Evolutionary conservation across 805 yeast species (phyloP), one percentile per base, ranked within the genome.

Genomic region (Pichia phayaonensis): DNA sequence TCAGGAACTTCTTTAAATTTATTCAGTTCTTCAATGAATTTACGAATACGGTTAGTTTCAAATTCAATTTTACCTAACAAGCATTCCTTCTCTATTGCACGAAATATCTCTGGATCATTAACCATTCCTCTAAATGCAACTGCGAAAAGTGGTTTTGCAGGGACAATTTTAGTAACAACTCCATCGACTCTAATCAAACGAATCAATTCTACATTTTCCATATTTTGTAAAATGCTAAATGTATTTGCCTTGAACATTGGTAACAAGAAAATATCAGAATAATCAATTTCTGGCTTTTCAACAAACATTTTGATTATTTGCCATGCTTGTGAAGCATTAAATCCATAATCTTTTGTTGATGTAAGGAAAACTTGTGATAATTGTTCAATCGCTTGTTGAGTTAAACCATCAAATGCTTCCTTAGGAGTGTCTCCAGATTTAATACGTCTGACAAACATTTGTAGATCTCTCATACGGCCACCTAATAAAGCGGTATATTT

Each of bases 401-500:
- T 77, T 84, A 94, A 86, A 56, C 88, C 90, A 2, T 75, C 67
- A 42, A 89, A 69, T 0, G 98, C 97, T 47, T 77, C 84, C 11
- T 69, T 59, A 2, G 96, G 95, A 8, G 78, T 63, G 63, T 94
- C 99, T 8, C 99, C 99, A 1, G 92, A 81, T 59, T 82, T 82
- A 18, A 94, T 78, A 47, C 98, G 84, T 62, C 98, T 78, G 1
- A 85, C 85, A 67, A 88, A 90, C 27, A 92, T 84, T 66, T 94
- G 97, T 47, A 94, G 72, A 65, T 94, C 99, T 43, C 90, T 74
- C 90, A 92, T 86, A 55, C 99, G 80, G 40, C 99, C 99, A 21
- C 99, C 99, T 26, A 94, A 68, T 13, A 96, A 95, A 26, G 71
- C 79, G 34, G 90, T 68, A 31, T 83, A 76, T 6, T 69, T 66